Evolutionary conservation across 2,329 filamentous ascomycete genomes (phyloP).

Genomic region (Aureobasidium sp.): DNA sequence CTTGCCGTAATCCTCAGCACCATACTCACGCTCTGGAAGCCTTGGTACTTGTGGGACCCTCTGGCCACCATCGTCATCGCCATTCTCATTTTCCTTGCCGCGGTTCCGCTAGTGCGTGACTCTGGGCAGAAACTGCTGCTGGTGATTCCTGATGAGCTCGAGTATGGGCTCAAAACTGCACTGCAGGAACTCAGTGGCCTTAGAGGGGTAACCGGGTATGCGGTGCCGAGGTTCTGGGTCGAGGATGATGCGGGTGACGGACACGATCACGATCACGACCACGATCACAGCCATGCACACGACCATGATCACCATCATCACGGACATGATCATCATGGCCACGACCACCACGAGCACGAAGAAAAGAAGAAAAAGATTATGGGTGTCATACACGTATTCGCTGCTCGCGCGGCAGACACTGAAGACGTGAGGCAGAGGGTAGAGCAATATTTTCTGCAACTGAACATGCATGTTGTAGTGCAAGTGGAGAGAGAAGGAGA

Average conservation of each 20-base stretch:
- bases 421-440: conserved; percentile 82
- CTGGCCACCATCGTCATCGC: conserved; percentile 91
- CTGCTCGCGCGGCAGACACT: conserved; percentile 61
- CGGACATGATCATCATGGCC: conserved; percentile 22
- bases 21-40: conserved; percentile 74
- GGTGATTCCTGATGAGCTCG: conserved; percentile 73
- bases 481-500: conserved; percentile 86
- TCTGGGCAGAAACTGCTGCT: conserved; percentile 78
- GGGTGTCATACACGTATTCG: conserved; percentile 81
- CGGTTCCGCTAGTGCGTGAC: conserved; percentile 77
- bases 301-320: conserved; percentile 18
- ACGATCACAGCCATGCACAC: conserved; percentile 19
- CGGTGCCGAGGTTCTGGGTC: conserved; percentile 86
- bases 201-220: conserved; percentile 77
- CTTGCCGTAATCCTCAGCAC: conserved; percentile 93
- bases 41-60: conserved; percentile 92
- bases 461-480: conserved; percentile 73
- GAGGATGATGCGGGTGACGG: conserved; percentile 54
- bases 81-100: conserved; percentile 84
- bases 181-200: conserved; percentile 76
- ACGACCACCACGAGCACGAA: conserved; percentile 25
- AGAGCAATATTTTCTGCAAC: conserved; percentile 59
- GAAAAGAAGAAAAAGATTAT: conserved; percentile 47
- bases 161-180: conserved; percentile 82
- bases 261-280: not conserved